Evolutionary conservation across 2,329 filamentous ascomycete species (phyloP), one percentile per base, ranked within the genome.

Genomic region (Paraphaeosphaeria sporulosa): DNA sequence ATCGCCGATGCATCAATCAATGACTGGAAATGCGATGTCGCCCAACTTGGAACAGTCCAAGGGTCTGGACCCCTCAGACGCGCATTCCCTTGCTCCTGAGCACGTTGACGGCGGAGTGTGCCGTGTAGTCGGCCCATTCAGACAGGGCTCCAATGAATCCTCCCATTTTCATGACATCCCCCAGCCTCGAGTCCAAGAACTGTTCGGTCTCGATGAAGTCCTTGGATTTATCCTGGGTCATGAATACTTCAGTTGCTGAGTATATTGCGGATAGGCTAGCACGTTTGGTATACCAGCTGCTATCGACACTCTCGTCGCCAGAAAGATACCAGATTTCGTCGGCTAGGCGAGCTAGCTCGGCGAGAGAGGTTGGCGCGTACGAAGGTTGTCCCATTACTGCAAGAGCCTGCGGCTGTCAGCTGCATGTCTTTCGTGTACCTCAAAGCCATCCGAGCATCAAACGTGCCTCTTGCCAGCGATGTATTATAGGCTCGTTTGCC

Each of bases 261-360:
- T 91, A 92, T n/a, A 91, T 83, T 1, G 84, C 84, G 0, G 86
- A 84, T 25, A 92, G 76, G 0, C 83, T 85, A 9, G 87, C 83
- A 3, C 89, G 84, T 74, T 90, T 90, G 1, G 88, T 89, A 70
- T 99, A 99, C 95, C 95, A 99, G 4, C 88, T 89, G 4, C 87
- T 86, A 77, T 98, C 94, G 61, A 97, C 91, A 23, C 89, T 86
- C 23, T 81, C 83, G 77, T 98, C 95, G 53, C 93, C 92, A 0
- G 94, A 87, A 4, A 97, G 86, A 72, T 91, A 93, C 85, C 91
- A 92, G 54, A 99, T 96, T 77, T 99, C 95, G 76, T 97, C 94
- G n/a, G 90, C 86, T 4, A 99, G 87, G 52, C 86, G 83, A 44
- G 90, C 89, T 4, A 99, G 86, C 80, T 98, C 95, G 47, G 85